Conservation (phyloP, 805 yeast species). For the Candida saitoana region DNA sequence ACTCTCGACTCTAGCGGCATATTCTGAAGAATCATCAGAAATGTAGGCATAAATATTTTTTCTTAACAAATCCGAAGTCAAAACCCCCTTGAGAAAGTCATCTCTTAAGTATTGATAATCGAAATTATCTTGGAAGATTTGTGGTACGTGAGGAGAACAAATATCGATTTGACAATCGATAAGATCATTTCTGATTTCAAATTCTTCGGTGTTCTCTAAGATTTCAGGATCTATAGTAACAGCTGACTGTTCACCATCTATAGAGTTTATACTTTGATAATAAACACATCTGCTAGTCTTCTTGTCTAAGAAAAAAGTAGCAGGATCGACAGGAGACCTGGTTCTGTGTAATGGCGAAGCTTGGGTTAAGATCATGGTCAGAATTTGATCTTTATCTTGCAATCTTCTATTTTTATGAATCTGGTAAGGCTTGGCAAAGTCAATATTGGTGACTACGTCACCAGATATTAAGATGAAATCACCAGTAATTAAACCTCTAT, state of each 20-base stretch:
- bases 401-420: slow-evolving; percentile 69
- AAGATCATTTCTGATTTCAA: slow-evolving; percentile 82
- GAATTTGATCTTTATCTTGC: slow-evolving; percentile 83
- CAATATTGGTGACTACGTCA: slow-evolving; percentile 91
- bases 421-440: slow-evolving; percentile 66
- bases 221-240: slow-evolving; percentile 80
- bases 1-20: slow-evolving; percentile 93
- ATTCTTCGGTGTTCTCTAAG: slow-evolving; percentile 69
- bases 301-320: slow-evolving; percentile 77
- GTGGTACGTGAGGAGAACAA: slow-evolving; percentile 91
- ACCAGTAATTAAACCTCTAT: slow-evolving; percentile 81
- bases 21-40: slow-evolving; percentile 62
- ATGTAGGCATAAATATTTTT: slow-evolving; percentile 88
- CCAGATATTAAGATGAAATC: slow-evolving; percentile 91
- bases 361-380: slow-evolving; percentile 87
- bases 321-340: slow-evolving; percentile 75
- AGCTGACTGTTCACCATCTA: slow-evolving; percentile 28
- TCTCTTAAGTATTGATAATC: slow-evolving; percentile 84
- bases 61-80: slow-evolving; percentile 84
- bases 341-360: slow-evolving; percentile 84
- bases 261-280: slow-evolving; percentile 73
- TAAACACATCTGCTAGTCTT: slow-evolving; percentile 72
- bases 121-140: slow-evolving; percentile 92
- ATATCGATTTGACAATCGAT: slow-evolving; percentile 96
- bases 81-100: slow-evolving; percentile 87